phyloP scores from a whole-genome alignment of 2,329 filamentous ascomycete species.

The Dactylonectria estremocensis region DNA sequence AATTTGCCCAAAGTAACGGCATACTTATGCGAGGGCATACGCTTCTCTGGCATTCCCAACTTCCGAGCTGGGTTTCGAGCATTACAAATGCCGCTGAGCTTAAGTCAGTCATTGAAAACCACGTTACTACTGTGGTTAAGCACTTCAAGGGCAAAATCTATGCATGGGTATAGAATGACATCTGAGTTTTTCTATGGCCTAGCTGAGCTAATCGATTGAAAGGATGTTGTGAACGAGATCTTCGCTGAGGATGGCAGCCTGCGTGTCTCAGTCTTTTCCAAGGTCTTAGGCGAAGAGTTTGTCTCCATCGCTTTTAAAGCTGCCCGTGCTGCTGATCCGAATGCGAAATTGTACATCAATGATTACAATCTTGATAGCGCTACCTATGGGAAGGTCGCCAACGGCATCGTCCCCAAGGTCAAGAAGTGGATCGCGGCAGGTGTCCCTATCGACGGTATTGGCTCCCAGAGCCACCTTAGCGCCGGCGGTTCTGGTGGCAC shows the following conservation, averaged over 20 bases:
- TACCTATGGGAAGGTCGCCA: conserved; percentile 72
- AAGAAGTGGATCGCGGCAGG: conserved; percentile 75
- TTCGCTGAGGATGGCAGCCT: conserved; percentile 74
- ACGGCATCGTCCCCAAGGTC: conserved; percentile 70
- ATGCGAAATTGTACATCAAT: conserved; percentile 82
- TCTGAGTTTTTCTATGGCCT: not conserved
- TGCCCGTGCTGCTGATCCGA: conserved; percentile 76
- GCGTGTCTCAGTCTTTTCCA: conserved; percentile 74
- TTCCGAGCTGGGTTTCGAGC: conserved; percentile 71
- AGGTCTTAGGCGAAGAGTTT: conserved; percentile 79
- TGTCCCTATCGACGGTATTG: conserved; percentile 67
- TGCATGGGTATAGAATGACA: conserved; percentile 63
- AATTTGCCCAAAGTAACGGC: conserved; percentile 70
- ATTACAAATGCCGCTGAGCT: conserved; percentile 68
- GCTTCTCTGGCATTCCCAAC: conserved; percentile 75
- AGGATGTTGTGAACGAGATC: conserved; percentile 76
- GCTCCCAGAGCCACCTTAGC: conserved; percentile 70
- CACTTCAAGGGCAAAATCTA: conserved; percentile 76
- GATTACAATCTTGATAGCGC: conserved; percentile 79
- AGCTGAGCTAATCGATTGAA: not conserved
- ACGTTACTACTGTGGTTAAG: conserved; percentile 70
- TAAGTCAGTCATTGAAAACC: conserved; percentile 70
- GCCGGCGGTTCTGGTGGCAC: conserved; percentile 56
- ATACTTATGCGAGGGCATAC: conserved; percentile 77
- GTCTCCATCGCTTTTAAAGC: conserved; percentile 79